Evolutionary conservation across 2,329 filamentous ascomycete species (phyloP), one percentile per base, ranked within the genome.

Genomic region (Zasmidium cellare): DNA sequence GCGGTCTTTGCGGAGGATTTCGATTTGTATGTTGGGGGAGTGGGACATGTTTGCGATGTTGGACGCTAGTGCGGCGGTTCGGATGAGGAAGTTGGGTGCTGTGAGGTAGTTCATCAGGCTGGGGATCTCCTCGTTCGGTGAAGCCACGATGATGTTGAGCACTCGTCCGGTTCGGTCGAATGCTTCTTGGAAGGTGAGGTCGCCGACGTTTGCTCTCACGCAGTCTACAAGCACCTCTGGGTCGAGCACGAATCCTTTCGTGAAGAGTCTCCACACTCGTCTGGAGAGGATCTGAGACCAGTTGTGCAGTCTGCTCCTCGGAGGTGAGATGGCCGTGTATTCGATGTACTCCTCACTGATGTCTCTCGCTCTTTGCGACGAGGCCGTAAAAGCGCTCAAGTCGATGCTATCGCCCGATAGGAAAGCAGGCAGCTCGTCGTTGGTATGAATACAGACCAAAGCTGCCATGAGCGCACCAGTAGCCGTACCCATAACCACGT

Each of bases 121-220:
- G 1, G 92, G 92, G 1, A 93, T 86, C 31, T 90, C 91, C 60
- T 87, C 85, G 5, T 85, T 86, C 20, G 86, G 86, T 1, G 89
- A 90, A 0, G 90, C 89, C 20, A 97, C 87, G 0, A 92, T 96
- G 63, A 97, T 97, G 71, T 97, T 97, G 65, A 97, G 78, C 2
- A 96, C 87, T 51, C 91, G 82, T 70, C 94, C 94, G 41, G 91
- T 96, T 60, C 86, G 85, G 52, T 87, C 84, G 69, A 92, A 96
- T 0, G 93, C 93, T 76, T 97, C 93, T 73, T 96, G 91, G 69
- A 97, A 97, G 0, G 92, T 97, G 61, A 96, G 72, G 67, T 96
- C 89, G 9, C 92, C 92, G 14, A 96, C 87, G 65, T 96, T 96
- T 14, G 87, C 86, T 57, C 88, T 84, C 14, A 97, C 88, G 65